Base-by-base conservation (phyloP, 148 eudicot genomes). In the Rhododendron vialii region DNA sequence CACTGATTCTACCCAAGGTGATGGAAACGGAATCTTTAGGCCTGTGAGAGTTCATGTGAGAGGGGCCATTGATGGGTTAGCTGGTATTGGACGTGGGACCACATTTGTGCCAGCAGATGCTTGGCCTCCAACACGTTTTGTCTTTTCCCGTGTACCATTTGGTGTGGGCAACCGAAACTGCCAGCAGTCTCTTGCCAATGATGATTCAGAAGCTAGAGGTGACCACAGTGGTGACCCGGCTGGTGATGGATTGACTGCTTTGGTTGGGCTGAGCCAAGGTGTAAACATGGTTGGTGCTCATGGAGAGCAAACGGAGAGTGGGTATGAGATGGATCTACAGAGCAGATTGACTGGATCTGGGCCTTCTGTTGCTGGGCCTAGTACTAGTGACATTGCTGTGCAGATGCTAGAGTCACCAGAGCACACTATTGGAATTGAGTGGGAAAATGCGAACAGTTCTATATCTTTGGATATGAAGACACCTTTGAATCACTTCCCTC, bases 41-140 rank as follows among this genome's bases (percentile, higher is more conserved):
- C 98, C 98, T n/a, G 99, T 98, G 36, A 93, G 99, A 78, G 95
- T 95, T 82, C 98, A 95, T 88, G 98, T 92, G 73, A 93, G 99
- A 86, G 99, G 98, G 53, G 89, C 98, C 51, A 95, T 89, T 88
- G 99, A 98, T 86, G 99, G 99, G 43, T 92, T 98, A 88, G 99
- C 98, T 89, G 99, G 95, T 82, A 93, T 98, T 82, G 99, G 99
- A 69, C 98, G 96, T 74, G 99, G 98, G 82, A 89, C 92, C 78
- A 93, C 96, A 77, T 88, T 90, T 87, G 96, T 92, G 65, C 95
- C 98, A 17, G 91, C 94, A 81, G 85, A 94, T 86, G 93, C 96
- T 83, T 95, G 98, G 96, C 93, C 96, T 82, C 98, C 99, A 57
- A 94, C 99, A 83, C 95, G 99, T 81, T 94, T 93, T 87, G 99